Percentiles rank a stretch among this genome's conserved stretches.
phyloP scores from a whole-genome alignment of 352 stramenopile genomes.

The Blastocystis sp. region DNA sequence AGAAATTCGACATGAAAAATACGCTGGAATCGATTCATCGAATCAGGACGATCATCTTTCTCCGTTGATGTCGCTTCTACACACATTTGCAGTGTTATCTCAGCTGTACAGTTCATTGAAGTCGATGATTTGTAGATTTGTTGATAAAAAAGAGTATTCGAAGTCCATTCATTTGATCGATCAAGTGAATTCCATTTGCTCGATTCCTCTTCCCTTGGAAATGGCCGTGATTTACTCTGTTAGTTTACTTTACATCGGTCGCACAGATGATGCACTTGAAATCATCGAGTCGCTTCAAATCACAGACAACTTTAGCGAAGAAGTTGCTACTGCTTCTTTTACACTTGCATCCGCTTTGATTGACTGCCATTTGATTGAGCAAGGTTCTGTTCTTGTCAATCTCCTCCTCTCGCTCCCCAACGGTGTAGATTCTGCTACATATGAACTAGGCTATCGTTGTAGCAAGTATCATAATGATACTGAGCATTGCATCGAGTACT shows the following conservation, averaged over 20 bases:
- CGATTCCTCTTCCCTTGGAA: not conserved
- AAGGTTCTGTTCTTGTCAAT: not conserved
- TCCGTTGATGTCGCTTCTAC: not conserved
- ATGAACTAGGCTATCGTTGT: constrained; percentile 9
- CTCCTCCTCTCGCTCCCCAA: not conserved
- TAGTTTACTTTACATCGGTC: constrained; percentile 8
- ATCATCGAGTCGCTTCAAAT: constrained; percentile 25
- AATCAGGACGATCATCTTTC: not conserved
- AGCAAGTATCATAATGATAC: not conserved
- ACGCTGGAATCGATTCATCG: not conserved
- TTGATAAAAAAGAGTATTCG: not conserved
- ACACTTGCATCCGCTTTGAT: not conserved
- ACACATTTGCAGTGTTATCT: not conserved
- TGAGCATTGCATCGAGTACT: not conserved
- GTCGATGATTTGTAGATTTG: not conserved
- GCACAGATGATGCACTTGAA: not conserved
- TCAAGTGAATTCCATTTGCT: not conserved
- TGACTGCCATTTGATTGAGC: not conserved
- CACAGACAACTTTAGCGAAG: not conserved
- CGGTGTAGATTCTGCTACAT: not conserved
- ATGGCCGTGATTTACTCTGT: constrained; percentile 47
- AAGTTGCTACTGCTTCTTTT: not conserved
- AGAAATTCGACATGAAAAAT: not conserved
- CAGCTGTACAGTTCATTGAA: not conserved
- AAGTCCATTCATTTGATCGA: constrained; percentile 12